phyloP scores from a whole-genome alignment of 768 basidiomycete genomes.

The Trametes maxima region DNA sequence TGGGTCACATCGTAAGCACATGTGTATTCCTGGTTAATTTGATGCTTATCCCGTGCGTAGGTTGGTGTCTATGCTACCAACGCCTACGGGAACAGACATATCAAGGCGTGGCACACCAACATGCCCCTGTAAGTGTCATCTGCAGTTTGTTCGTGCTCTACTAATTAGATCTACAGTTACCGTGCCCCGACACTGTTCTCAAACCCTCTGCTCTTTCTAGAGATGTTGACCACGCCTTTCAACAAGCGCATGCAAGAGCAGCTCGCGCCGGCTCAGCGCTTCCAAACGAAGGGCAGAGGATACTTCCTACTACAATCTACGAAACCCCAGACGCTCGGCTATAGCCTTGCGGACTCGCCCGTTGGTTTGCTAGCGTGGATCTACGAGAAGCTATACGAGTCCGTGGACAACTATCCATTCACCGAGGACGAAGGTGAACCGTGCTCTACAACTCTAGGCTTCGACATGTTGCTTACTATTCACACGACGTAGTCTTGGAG shows the following conservation, averaged over 20 bases:
- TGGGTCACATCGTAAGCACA: slow-evolving; percentile 41
- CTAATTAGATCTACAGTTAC: background rate
- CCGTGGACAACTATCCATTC: slow-evolving; percentile 53
- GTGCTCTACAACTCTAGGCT: too few species aligned
- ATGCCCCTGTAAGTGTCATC: slow-evolving; percentile 29
- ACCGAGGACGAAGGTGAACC: slow-evolving; percentile 51
- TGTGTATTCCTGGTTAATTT: too few species aligned
- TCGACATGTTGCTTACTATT: background rate
- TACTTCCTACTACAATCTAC: slow-evolving; percentile 43
- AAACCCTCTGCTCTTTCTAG: slow-evolving; percentile 34
- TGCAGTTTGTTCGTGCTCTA: background rate
- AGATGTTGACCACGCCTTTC: slow-evolving; percentile 35
- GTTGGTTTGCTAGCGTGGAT: slow-evolving; percentile 42
- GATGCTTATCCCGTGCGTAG: slow-evolving; percentile 15
- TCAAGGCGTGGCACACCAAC: slow-evolving; percentile 40
- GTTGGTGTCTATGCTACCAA: slow-evolving; percentile 31
- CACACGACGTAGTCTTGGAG: slow-evolving; percentile 47
- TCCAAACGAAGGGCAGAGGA: slow-evolving; percentile 36
- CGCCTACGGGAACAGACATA: slow-evolving; percentile 31
- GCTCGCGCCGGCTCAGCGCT: slow-evolving; percentile 34
- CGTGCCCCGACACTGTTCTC: slow-evolving; percentile 28
- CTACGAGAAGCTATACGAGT: slow-evolving; percentile 33
- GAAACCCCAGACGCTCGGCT: slow-evolving; percentile 42
- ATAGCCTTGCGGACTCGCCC: slow-evolving; percentile 57
- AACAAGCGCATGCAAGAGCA: slow-evolving; percentile 40